Evolutionary conservation across 164 flowering plant species (phyloP).

Genomic region (Aristolochia contorta): DNA sequence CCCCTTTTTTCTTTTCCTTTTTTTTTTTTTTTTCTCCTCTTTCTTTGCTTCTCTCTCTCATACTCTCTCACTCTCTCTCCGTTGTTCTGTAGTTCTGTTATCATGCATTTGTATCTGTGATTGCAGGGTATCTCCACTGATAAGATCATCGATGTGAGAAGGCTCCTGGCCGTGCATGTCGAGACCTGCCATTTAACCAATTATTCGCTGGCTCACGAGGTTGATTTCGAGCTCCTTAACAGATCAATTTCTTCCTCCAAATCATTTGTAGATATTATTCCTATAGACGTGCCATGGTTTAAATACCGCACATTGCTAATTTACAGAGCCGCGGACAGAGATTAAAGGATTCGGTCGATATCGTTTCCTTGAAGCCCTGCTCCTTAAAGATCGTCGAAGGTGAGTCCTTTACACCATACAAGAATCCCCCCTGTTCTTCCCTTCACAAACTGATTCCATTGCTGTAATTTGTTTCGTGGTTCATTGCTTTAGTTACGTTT

Average conservation of each 20-base stretch:
- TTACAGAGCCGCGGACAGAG: constrained; percentile 62
- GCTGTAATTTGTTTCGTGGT: no score
- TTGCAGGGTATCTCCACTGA: constrained; percentile 94
- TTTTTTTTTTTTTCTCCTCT: background rate
- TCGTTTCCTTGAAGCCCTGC: constrained; percentile 66
- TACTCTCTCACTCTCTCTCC: background rate
- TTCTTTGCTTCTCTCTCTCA: no score
- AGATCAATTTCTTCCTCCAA: background rate
- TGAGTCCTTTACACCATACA: constrained; percentile 10
- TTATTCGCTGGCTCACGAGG: constrained; percentile 88
- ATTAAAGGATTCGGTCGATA: constrained; percentile 59
- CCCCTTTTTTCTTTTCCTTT: background rate
- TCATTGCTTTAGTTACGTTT: no score
- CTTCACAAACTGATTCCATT: no score
- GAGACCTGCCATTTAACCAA: constrained; percentile 88
- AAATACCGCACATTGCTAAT: background rate
- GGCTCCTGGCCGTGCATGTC: constrained; percentile 55
- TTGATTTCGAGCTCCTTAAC: constrained; percentile 7
- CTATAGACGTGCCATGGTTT: no score
- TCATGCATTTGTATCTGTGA: background rate
- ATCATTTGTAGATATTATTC: no score
- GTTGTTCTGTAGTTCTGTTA: background rate
- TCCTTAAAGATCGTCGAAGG: constrained; percentile 80
- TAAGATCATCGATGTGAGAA: constrained; percentile 76
- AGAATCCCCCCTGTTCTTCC: no score